Conservation (phyloP, 169 alveolate species). For the Plasmodium knowlesi region DNA sequence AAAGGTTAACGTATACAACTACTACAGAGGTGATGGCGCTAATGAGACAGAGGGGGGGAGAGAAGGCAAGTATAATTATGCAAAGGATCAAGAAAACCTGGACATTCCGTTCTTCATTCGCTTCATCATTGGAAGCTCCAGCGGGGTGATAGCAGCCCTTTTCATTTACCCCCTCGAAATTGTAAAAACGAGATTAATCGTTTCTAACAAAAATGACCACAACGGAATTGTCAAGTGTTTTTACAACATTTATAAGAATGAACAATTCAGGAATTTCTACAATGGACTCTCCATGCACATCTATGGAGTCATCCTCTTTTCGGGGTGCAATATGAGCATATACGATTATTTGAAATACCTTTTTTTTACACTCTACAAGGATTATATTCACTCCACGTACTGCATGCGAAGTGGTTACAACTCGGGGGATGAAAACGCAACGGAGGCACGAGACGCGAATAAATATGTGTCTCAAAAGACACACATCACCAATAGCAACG, state of each 20-base stretch:
- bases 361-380: conserved; percentile 37
- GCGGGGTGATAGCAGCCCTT: conserved; percentile 68
- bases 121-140: conserved; percentile 64
- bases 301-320: conserved; percentile 48
- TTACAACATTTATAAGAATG: conserved; percentile 51
- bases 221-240: conserved; percentile 45
- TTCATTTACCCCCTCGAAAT: conserved; percentile 63
- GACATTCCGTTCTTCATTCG: conserved; percentile 64
- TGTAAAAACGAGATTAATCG: conserved; percentile 61
- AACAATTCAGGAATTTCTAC: conserved; percentile 31
- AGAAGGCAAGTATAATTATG: not conserved
- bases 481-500: not conserved
- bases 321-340: conserved; percentile 72
- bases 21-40: conserved; percentile 3
- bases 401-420: not conserved
- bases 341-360: conserved; percentile 62
- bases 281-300: conserved; percentile 60
- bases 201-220: conserved; percentile 34
- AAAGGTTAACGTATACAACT: conserved; percentile 55
- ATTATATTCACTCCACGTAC: conserved; percentile 59
- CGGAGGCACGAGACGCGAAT: not conserved
- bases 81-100: not conserved
- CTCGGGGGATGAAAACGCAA: not conserved
- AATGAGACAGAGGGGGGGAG: not conserved
- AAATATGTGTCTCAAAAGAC: not conserved